A percentile compares a stretch with the other conserved stretches of the same genome.
phyloP scores from a whole-genome alignment of 306 rosid genomes.

The Dicorynia guianensis region DNA sequence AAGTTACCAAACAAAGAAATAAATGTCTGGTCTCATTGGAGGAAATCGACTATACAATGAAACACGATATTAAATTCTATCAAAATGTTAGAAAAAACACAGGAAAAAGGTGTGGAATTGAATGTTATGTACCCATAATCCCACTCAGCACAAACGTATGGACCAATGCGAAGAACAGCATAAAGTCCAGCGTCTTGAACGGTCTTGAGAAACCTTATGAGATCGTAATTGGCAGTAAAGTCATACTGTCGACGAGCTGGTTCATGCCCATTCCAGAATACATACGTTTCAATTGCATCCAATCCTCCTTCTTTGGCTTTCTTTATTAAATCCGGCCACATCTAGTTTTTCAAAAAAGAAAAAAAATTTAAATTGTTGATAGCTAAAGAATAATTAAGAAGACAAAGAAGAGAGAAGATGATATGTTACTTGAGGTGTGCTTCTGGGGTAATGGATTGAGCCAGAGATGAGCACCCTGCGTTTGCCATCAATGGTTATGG shows the following conservation, averaged over 20 bases:
- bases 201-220: conserved; percentile 56
- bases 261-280: conserved; percentile 64
- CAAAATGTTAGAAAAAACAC: neutral
- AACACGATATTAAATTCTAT: neutral
- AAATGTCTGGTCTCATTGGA: too few species aligned
- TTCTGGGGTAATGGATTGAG: conserved; percentile 66
- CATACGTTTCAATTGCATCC: conserved; percentile 63
- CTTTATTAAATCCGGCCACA: conserved; percentile 68
- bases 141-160: conserved; percentile 73
- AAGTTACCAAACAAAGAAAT: neutral
- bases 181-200: conserved; percentile 63
- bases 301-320: conserved; percentile 65
- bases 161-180: conserved; percentile 72
- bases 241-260: conserved; percentile 54
- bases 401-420: neutral
- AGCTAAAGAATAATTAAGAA: neutral
- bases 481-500: conserved; percentile 52
- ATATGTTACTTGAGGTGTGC: conserved; percentile 53
- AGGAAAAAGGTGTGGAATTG: neutral
- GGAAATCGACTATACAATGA: too few species aligned
- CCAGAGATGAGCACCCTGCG: conserved; percentile 51
- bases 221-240: conserved; percentile 50
- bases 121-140: conserved; percentile 64
- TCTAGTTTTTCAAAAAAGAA: conserved; percentile 19
- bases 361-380: neutral